These are phyloP conservation scores for Trifolium fragiferum DNA, from an alignment of 306 rosid genomes.

Conservation along the genomic window DNA sequence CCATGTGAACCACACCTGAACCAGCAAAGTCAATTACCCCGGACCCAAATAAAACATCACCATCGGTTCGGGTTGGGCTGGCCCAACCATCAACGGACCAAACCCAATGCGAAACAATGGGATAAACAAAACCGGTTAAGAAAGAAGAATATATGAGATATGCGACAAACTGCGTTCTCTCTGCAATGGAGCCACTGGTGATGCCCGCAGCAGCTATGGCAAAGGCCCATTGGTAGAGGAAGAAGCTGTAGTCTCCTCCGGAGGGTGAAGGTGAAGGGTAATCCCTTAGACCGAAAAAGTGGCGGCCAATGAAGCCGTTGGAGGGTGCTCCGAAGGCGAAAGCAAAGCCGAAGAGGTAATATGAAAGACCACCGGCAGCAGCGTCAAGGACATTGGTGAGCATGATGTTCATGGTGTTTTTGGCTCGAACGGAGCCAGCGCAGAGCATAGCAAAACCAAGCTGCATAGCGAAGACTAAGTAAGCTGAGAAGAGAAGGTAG, in stretches of 20 bases:
- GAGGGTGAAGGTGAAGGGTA: constrained; percentile 38
- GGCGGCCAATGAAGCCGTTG: constrained; percentile 79
- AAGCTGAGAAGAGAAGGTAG: constrained; percentile 73
- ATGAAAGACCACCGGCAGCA: constrained; percentile 74
- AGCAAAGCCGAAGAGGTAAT: constrained; percentile 82
- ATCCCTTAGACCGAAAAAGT: constrained; percentile 63
- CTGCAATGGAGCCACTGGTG: constrained; percentile 86
- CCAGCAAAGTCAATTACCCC: constrained; percentile 78
- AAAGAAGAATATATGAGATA: constrained; percentile 78
- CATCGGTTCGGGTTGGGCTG: constrained; percentile 42
- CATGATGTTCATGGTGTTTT: constrained; percentile 94
- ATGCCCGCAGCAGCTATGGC: constrained; percentile 85
- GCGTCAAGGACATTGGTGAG: constrained; percentile 93
- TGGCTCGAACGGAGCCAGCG: constrained; percentile 89
- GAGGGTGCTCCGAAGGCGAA: constrained; percentile 80
- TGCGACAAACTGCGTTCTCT: constrained; percentile 79
- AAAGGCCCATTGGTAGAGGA: constrained; percentile 91
- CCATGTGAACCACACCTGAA: constrained; percentile 83
- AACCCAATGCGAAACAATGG: constrained; percentile 78
- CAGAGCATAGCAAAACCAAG: constrained; percentile 96
- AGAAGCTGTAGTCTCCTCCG: constrained; percentile 62
- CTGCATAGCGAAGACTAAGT: constrained; percentile 91
- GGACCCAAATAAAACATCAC: constrained; percentile 48
- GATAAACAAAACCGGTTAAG: constrained; percentile 76
- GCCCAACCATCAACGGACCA: constrained; percentile 86